A percentile compares a stretch with the other conserved stretches of the same genome.
These are phyloP conservation scores for Talaromyces trachyspermus DNA, from an alignment of 495 filamentous ascomycete species.

Conservation along the genomic window DNA sequence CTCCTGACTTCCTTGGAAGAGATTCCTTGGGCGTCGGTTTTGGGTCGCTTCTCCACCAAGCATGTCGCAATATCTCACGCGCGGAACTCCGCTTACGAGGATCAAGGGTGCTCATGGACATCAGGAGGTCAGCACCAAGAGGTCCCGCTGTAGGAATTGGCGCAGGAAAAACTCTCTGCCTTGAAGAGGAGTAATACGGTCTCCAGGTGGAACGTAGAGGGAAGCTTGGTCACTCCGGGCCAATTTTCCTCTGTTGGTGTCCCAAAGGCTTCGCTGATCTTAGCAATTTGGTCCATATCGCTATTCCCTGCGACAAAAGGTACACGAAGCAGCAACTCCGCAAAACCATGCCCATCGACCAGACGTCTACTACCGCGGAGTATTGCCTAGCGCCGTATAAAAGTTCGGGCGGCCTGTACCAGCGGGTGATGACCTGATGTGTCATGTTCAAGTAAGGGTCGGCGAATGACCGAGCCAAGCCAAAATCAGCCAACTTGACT, in stretches of 20 bases:
- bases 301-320: conserved; percentile 75
- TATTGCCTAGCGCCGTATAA: conserved; percentile 87
- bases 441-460: conserved; percentile 90
- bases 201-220: conserved; percentile 57
- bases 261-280: conserved; percentile 79
- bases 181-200: conserved; percentile 49
- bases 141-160: conserved; percentile 68
- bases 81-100: conserved; percentile 75
- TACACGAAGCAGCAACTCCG: conserved; percentile 75
- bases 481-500: conserved; percentile 96
- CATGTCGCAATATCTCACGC: conserved; percentile 66
- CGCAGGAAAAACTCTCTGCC: conserved; percentile 60
- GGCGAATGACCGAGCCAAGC: conserved; percentile 78
- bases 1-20: conserved; percentile 65
- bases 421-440: conserved; percentile 88
- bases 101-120: conserved; percentile 78
- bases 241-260: conserved; percentile 92
- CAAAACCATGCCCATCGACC: conserved; percentile 90
- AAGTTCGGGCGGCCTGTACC: conserved; percentile 93
- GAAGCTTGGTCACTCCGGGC: conserved; percentile 80
- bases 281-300: conserved; percentile 68
- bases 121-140: conserved; percentile 78
- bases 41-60: conserved; percentile 81
- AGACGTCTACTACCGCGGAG: conserved; percentile 84
- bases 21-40: conserved; percentile 76